A percentile compares a stretch with the other conserved stretches of the same genome.
Conservation (phyloP, 1,284 basidiomycete genomes). For the Afroboletus lepidellus region DNA sequence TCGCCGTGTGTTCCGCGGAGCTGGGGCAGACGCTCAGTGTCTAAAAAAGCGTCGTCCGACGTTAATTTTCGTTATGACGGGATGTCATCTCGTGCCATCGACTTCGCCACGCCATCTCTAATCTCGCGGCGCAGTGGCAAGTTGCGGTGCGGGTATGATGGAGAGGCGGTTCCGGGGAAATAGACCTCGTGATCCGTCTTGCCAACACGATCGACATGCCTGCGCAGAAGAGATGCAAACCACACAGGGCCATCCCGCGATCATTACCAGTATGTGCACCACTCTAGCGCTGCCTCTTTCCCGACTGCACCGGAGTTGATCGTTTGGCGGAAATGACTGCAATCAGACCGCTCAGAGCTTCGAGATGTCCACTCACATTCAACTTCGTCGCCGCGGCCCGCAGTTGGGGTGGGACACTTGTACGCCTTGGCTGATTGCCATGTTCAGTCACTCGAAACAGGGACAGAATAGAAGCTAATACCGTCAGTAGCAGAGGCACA, state of each 20-base stretch:
- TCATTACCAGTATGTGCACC: too few relatives aligned
- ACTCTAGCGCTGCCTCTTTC: too few relatives aligned
- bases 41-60: neutral
- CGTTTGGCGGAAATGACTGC: neutral
- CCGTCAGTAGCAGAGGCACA: neutral
- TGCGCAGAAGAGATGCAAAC: neutral
- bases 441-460: neutral
- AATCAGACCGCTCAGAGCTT: too few relatives aligned
- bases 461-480: neutral
- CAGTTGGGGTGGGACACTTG: neutral
- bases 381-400: neutral
- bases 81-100: neutral
- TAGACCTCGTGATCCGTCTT: neutral
- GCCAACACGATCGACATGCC: neutral
- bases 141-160: neutral
- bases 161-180: neutral
- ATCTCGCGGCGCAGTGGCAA: neutral
- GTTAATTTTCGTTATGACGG: neutral
- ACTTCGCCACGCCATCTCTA: neutral
- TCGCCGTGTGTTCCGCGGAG: constrained; percentile 5
- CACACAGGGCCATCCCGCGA: neutral
- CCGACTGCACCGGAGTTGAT: neutral
- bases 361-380: neutral
- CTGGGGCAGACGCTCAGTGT: neutral
- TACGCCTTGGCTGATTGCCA: neutral